A percentile compares a stretch with the other conserved stretches of the same genome.
Conservation (phyloP, 768 basidiomycete species). For the Kwoniella dendrophila region DNA sequence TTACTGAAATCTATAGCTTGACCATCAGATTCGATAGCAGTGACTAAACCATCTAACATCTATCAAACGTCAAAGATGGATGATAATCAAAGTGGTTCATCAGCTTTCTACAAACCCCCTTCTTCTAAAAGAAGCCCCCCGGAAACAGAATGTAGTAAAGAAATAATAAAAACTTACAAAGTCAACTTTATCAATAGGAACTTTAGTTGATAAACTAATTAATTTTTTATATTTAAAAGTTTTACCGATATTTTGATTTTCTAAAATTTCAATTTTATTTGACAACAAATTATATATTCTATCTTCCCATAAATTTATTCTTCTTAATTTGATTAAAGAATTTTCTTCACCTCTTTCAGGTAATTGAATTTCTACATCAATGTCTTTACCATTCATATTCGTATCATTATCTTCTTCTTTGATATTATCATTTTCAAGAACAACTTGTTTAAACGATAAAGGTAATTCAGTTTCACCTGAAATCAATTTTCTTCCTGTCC, state of each 20-base stretch:
- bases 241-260: constrained; percentile 81
- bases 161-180: constrained; percentile 66
- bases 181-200: constrained; percentile 84
- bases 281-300: constrained; percentile 75
- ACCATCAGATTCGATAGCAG: constrained; percentile 52
- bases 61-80: too few relatives aligned
- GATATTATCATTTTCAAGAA: neutral
- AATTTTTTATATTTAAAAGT: constrained; percentile 90
- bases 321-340: constrained; percentile 69
- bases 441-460: neutral
- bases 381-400: constrained; percentile 26
- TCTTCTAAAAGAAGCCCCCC: too few relatives aligned
- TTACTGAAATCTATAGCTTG: constrained; percentile 38
- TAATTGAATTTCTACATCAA: constrained; percentile 55
- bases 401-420: neutral
- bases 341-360: constrained; percentile 61
- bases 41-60: constrained; percentile 50
- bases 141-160: neutral
- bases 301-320: constrained; percentile 80
- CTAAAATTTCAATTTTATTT: constrained; percentile 68
- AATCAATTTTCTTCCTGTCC: constrained; percentile 66
- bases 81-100: too few relatives aligned
- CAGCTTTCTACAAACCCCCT: too few relatives aligned
- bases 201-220: constrained; percentile 82
- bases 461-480: constrained; percentile 48